Conservation (phyloP, 1,139 yeast genomes). For the Candida pseudocylindracea region DNA sequence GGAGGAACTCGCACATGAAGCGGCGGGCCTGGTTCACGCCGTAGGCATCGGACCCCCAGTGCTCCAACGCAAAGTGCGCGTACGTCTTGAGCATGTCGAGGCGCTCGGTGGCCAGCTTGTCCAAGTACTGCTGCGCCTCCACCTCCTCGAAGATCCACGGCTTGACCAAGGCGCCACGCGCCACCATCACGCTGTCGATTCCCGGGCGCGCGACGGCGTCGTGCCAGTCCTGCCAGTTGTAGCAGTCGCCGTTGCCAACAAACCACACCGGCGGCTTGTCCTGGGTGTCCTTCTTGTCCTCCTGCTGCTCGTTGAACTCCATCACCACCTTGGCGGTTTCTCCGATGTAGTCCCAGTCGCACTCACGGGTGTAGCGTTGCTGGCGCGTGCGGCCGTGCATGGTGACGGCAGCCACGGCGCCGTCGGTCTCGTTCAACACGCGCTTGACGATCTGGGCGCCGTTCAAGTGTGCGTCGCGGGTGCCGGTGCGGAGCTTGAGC, state of each 20-base stretch:
- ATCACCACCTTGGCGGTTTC: conserved; percentile 52
- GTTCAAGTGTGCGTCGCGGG: conserved; percentile 66
- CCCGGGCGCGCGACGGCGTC: conserved; percentile 45
- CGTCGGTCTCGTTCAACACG: conserved; percentile 48
- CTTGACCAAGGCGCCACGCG: conserved; percentile 91
- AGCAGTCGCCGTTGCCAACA: conserved; percentile 89
- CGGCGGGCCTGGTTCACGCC: conserved; percentile 81
- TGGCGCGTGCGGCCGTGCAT: conserved; percentile 92
- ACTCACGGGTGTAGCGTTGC: conserved; percentile 77
- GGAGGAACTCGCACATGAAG: conserved; percentile 81
- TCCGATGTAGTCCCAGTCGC: conserved; percentile 81
- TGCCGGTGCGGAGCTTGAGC: conserved; percentile 81
- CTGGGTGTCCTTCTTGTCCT: conserved; percentile 28
- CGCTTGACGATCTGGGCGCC: conserved; percentile 58
- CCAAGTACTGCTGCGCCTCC: conserved; percentile 71
- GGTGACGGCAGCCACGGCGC: conserved; percentile 60
- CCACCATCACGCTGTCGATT: conserved; percentile 90
- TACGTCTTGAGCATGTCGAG: conserved; percentile 49
- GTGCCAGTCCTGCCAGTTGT: conserved; percentile 76
- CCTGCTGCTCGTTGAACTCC: conserved; percentile 23
- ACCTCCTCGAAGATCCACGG: conserved; percentile 99
- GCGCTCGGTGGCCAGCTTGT: conserved; percentile 78
- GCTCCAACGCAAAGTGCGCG: conserved; percentile 68
- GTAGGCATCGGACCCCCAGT: conserved; percentile 96
- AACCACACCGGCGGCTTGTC: conserved; percentile 30